Conservation (phyloP, 805 yeast species). For the Ogataea minuta region DNA sequence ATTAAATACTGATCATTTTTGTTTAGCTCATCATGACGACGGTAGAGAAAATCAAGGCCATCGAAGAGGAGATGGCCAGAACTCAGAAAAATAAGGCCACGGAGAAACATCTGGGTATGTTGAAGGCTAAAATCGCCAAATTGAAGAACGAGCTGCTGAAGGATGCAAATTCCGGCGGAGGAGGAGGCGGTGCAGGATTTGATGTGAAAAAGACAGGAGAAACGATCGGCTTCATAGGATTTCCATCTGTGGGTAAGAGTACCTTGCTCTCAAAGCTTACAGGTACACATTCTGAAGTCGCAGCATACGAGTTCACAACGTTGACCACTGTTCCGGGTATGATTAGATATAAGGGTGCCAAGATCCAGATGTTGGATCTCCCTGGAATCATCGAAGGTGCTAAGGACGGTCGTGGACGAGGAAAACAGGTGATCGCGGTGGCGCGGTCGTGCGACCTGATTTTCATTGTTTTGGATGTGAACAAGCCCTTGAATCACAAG, state of each 20-base stretch:
- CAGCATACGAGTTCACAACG: conserved; percentile 96
- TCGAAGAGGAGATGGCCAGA: conserved; percentile 96
- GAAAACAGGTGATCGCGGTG: conserved; percentile 96
- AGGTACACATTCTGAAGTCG: conserved; percentile 97
- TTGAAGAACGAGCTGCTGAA: conserved; percentile 87
- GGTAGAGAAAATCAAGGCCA: conserved; percentile 74
- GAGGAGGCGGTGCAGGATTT: conserved; percentile 94
- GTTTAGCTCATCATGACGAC: conserved; percentile 50
- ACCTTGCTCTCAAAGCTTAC: conserved; percentile 85
- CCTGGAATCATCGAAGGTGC: conserved; percentile 93
- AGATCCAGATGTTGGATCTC: conserved; percentile 90
- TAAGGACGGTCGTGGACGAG: conserved; percentile 88
- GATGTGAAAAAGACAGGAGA: conserved; percentile 99
- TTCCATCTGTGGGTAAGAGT: conserved; percentile 92
- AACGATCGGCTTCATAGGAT: conserved; percentile 95
- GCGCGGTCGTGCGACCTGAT: conserved; percentile 96
- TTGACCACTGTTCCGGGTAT: conserved; percentile 97
- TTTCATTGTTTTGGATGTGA: conserved; percentile 92
- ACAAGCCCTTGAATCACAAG: conserved; percentile 93
- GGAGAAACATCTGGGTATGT: conserved; percentile 93
- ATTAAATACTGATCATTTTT: too few species aligned
- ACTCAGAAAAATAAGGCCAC: conserved; percentile 99
- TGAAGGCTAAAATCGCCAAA: conserved; percentile 95
- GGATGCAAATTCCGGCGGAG: conserved; percentile 66
- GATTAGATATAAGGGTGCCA: conserved; percentile 94